Evolutionary conservation across 345 rosid species (phyloP), one percentile per base, ranked within the genome.

Genomic region (Pugionium dolabratum): DNA sequence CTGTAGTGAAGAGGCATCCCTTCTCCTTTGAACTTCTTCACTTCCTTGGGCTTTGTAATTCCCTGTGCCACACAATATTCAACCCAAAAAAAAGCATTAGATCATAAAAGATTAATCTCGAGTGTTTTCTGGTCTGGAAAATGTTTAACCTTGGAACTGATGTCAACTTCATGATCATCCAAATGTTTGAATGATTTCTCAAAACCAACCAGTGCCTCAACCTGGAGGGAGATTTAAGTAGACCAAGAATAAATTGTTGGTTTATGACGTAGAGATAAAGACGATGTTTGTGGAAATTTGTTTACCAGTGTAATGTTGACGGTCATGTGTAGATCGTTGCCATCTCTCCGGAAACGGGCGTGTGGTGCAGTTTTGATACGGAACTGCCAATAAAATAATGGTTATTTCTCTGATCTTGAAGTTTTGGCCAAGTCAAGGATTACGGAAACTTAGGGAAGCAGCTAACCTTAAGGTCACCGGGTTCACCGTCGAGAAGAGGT

Each of bases 161-260:
- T 87, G 73, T 89, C 85, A 33, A 95, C 97, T 64, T 83, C 79
- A 79, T 83, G 99, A n/a, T 85, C 96, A 71, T 95, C 98, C n/a
- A 95, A 90, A 74, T 95, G 99, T 77, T 84, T 84, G 30, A 89
- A 76, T 62, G 86, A 80, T 85, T 89, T 95, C 86, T 95, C 89
- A 52, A 95, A 95, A 69, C 99, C 99, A 76, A 89, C 97, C 62
- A 95, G 91, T 7, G 98, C 98, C 84, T 95, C 94, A 47, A 95
- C 86, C 99, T 95, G 69, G 26, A 46, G 7, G 9, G 28, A 8
- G 18, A 33, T 56, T 18, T 10, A 5, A 28, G 35, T 32, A 40
- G 9, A 40, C 2, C 18, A 18, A 18, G 3, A 35, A 36, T 29
- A 25, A 40, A 56, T 9, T 58, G 18, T 57, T 66, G 36, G 48